Evolutionary conservation across 2,329 filamentous ascomycete genomes (phyloP), one percentile per base, ranked within the genome.

Genomic region (Ascochyta viciae-villosae): DNA sequence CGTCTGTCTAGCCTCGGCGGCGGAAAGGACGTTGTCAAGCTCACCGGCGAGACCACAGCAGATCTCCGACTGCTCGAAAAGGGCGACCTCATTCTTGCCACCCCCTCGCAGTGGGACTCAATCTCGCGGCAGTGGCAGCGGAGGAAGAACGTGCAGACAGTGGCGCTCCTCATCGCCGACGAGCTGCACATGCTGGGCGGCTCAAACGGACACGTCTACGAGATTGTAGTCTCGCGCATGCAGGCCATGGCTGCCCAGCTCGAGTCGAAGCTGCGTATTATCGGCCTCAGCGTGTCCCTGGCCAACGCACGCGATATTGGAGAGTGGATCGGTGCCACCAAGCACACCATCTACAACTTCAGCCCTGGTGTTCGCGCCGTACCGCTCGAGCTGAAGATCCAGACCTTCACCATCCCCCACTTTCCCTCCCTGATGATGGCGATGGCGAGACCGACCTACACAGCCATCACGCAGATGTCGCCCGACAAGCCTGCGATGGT

Each of bases 261-360:
- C 0, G 90, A 96, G 74, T 87, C 89, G 35, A 87, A 89, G 9
- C 84, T 98, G 80, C 88, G 95, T 47, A 94, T 98, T 42, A 80
- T 99, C 50, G 95, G 92, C 2, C 79, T 99, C 57, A 93, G 92
- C 72, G 95, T 97, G 26, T 96, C 95, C 23, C 83, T 99, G 22
- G 89, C 95, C 5, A 98, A 97, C 73, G 93, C 94, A 45, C 87
- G 92, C 56, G 95, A 99, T 69, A 86, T 99, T 67, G 94, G 94
- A 47, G 95, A 97, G 77, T 99, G 95, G 95, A 92, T 99, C 64
- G 95, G 96, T 64, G 95, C 94, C 7, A 96, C 88, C 76, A 98
- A 97, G 81, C 95, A 99, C 74, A 96, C 95, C 44, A 96, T 96
- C 62, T 99, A 94, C 83, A 99, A 99, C 79, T 99, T 99, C 80